Percentiles rank a stretch among this genome's conserved stretches.
phyloP scores from a whole-genome alignment of 1,139 yeast species.

The Scheffersomyces lignicola region DNA sequence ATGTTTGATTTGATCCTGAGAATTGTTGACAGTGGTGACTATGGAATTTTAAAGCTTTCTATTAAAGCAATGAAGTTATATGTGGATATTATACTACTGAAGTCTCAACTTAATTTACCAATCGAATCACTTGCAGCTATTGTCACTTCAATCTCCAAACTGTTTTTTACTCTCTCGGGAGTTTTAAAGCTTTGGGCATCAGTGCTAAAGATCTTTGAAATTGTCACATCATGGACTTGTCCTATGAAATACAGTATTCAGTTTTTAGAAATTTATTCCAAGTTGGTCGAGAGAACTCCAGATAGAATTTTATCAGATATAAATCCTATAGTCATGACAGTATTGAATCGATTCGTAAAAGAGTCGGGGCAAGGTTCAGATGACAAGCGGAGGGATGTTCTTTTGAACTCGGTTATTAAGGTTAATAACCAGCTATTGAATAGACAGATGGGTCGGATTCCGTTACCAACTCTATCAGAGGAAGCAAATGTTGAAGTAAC shows the following conservation, averaged over 20 bases:
- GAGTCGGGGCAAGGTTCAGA: not conserved
- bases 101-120: constrained; percentile 17
- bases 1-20: constrained; percentile 26
- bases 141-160: constrained; percentile 12
- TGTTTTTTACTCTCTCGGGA: constrained; percentile 16
- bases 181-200: constrained; percentile 15
- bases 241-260: not conserved
- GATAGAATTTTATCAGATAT: constrained; percentile 2
- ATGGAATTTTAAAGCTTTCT: constrained; percentile 24
- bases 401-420: not conserved
- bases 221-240: not conserved
- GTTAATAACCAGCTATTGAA: constrained; percentile 9
- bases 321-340: not conserved
- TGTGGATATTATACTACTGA: not conserved
- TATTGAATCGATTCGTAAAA: not conserved
- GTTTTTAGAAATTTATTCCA: not conserved
- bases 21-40: constrained; percentile 24
- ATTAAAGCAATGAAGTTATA: constrained; percentile 23
- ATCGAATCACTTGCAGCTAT: constrained; percentile 19
- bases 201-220: constrained; percentile 6
- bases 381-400: not conserved
- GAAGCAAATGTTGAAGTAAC: constrained; percentile 22
- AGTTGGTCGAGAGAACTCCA: constrained; percentile 2
- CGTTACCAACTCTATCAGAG: constrained; percentile 25
- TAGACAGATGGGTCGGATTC: constrained; percentile 38